These are phyloP conservation scores for Globisporangium splendens DNA, from an alignment of 352 stramenopile genomes.

Conservation along the genomic window DNA sequence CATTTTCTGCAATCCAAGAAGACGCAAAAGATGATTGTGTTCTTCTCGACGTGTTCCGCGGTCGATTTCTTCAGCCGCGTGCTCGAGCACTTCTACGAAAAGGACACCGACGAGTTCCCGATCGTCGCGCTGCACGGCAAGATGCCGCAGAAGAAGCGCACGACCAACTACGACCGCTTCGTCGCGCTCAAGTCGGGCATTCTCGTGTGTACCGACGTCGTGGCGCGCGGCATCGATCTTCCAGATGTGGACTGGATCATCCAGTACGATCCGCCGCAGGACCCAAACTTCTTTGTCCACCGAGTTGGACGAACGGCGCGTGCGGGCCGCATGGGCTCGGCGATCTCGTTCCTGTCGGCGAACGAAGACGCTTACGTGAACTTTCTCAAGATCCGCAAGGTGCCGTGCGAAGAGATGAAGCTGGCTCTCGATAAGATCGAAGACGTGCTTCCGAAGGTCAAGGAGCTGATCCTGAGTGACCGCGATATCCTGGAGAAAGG, in stretches of 20 bases:
- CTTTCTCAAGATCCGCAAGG: slow-evolving; percentile 93
- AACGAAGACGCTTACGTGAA: slow-evolving; percentile 98
- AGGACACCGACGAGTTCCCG: slow-evolving; percentile 26
- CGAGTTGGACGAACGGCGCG: slow-evolving; percentile 96
- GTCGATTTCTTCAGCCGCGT: slow-evolving; percentile 98
- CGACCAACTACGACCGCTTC: slow-evolving; percentile 72
- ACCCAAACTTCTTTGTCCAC: slow-evolving; percentile 99
- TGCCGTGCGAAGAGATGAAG: slow-evolving; percentile 86
- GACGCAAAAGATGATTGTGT: slow-evolving; percentile 95
- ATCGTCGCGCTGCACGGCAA: slow-evolving; percentile 92
- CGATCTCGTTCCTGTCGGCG: slow-evolving; percentile 94
- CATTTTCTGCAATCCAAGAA: slow-evolving; percentile 92
- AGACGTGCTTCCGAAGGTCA: slow-evolving; percentile 89
- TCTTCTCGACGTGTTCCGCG: slow-evolving; percentile 98
- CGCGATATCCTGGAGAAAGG: slow-evolving; percentile 98
- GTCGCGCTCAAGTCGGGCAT: slow-evolving; percentile 60
- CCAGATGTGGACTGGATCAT: slow-evolving; percentile 99
- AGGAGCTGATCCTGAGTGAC: slow-evolving; percentile 88
- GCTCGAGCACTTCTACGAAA: slow-evolving; percentile 75
- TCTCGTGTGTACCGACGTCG: slow-evolving; percentile 98
- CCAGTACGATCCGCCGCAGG: slow-evolving; percentile 96
- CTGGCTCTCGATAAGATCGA: slow-evolving; percentile 60
- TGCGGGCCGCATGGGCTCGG: slow-evolving; percentile 90
- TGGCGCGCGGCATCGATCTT: slow-evolving; percentile 97
- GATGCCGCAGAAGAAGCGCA: slow-evolving; percentile 91